phyloP scores from a whole-genome alignment of 352 stramenopile species.

The Phytophthora pistaciae region DNA sequence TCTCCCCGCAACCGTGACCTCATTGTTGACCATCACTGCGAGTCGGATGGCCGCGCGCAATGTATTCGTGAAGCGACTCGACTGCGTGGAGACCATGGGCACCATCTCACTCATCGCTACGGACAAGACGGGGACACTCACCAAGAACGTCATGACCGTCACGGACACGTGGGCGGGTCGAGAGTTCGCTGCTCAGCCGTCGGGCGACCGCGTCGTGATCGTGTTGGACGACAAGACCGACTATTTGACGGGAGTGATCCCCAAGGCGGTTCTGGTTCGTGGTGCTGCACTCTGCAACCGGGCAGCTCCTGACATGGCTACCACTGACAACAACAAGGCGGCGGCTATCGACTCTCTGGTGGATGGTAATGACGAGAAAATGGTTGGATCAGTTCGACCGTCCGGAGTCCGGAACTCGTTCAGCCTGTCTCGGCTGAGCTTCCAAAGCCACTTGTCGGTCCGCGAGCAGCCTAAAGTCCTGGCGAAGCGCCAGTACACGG shows the following conservation, averaged over 20 bases:
- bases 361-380: slow-evolving; percentile 16
- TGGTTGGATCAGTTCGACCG: neutral
- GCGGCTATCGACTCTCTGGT: neutral
- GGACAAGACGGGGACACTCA: slow-evolving; percentile 95
- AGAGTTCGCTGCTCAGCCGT: slow-evolving; percentile 43
- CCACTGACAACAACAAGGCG: neutral
- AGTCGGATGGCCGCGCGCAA: slow-evolving; percentile 80
- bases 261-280: slow-evolving; percentile 48
- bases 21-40: slow-evolving; percentile 89
- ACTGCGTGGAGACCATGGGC: slow-evolving; percentile 91
- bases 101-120: slow-evolving; percentile 91
- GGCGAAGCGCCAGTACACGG: slow-evolving; percentile 54
- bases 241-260: slow-evolving; percentile 27
- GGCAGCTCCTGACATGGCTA: slow-evolving; percentile 26
- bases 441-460: slow-evolving; percentile 17
- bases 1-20: slow-evolving; percentile 92
- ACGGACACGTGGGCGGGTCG: slow-evolving; percentile 52
- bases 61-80: slow-evolving; percentile 91
- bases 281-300: slow-evolving; percentile 52
- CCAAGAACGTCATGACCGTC: slow-evolving; percentile 74
- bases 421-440: slow-evolving; percentile 17
- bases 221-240: slow-evolving; percentile 46
- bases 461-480: slow-evolving; percentile 27
- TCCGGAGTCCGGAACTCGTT: slow-evolving; percentile 8
- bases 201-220: slow-evolving; percentile 35